Evolutionary conservation across 768 basidiomycete genomes (phyloP).

Genomic region (Mycena belliarum): DNA sequence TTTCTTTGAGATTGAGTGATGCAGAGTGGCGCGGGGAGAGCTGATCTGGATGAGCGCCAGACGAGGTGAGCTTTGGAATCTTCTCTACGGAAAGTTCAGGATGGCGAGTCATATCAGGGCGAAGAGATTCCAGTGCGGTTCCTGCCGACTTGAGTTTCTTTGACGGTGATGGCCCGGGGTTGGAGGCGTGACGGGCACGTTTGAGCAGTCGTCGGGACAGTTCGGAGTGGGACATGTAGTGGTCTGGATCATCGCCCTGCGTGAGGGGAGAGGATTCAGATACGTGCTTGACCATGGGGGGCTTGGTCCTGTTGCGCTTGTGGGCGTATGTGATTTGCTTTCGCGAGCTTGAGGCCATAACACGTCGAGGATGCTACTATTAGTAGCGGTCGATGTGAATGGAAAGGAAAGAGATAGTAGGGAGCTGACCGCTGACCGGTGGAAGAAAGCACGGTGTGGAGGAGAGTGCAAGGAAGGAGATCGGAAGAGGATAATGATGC

Average conservation of each 20-base stretch:
- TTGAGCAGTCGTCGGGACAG: conserved; percentile 50
- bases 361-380: not conserved
- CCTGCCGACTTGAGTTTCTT: conserved; percentile 35
- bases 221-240: conserved; percentile 39
- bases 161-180: conserved; percentile 27
- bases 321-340: conserved; percentile 27
- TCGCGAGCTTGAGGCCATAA: conserved; percentile 14
- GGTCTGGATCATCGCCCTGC: conserved; percentile 10
- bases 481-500: too few species aligned
- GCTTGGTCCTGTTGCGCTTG: conserved; percentile 28
- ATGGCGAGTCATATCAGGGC: conserved; percentile 26
- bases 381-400: not conserved
- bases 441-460: too few species aligned
- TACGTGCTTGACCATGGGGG: not conserved
- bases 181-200: conserved; percentile 41
- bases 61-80: conserved; percentile 25
- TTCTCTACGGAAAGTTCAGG: conserved; percentile 30
- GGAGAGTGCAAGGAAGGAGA: too few species aligned
- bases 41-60: conserved; percentile 28
- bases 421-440: too few species aligned
- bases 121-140: conserved; percentile 17
- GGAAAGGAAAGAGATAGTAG: not conserved
- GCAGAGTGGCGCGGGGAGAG: conserved; percentile 44
- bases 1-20: conserved; percentile 26
- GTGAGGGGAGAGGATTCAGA: conserved; percentile 25